These are phyloP conservation scores for Melocanna baccifera DNA, from an alignment of 176 grass and related monocot species.

Conservation along the genomic window DNA sequence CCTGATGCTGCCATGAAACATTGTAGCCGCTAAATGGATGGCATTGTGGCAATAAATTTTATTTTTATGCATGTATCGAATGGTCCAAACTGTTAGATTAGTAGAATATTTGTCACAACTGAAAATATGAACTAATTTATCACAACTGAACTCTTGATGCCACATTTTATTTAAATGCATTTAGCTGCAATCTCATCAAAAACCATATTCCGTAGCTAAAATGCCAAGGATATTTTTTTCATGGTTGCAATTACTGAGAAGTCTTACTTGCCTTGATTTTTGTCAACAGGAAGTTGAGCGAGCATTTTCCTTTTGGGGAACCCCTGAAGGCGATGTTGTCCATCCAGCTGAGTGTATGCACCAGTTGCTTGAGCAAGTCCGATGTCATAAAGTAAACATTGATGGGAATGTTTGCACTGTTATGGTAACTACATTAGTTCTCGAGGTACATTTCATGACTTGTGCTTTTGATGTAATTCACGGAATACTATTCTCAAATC, in stretches of 20 bases:
- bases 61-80: slow-evolving; percentile 14
- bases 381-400: slow-evolving; percentile 90
- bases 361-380: slow-evolving; percentile 86
- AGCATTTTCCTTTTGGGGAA: slow-evolving; percentile 83
- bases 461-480: neutral
- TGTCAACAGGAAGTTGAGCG: slow-evolving; percentile 78
- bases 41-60: neutral
- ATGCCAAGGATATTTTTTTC: neutral
- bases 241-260: neutral
- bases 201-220: neutral
- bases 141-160: neutral
- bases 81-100: neutral
- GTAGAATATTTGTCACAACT: neutral
- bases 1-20: neutral
- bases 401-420: slow-evolving; percentile 97
- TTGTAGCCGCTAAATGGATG: neutral
- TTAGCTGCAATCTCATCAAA: neutral
- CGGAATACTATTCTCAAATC: neutral
- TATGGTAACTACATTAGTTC: slow-evolving; percentile 99
- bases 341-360: slow-evolving; percentile 99
- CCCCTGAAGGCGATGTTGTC: slow-evolving; percentile 58
- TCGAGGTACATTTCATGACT: slow-evolving; percentile 61
- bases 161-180: neutral
- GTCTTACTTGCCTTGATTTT: slow-evolving; percentile 13
- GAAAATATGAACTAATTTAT: neutral